Percentiles rank a stretch among this genome's conserved stretches.
These are phyloP conservation scores for Penicillium argentinense DNA, from an alignment of 495 filamentous ascomycete species.

Conservation along the genomic window DNA sequence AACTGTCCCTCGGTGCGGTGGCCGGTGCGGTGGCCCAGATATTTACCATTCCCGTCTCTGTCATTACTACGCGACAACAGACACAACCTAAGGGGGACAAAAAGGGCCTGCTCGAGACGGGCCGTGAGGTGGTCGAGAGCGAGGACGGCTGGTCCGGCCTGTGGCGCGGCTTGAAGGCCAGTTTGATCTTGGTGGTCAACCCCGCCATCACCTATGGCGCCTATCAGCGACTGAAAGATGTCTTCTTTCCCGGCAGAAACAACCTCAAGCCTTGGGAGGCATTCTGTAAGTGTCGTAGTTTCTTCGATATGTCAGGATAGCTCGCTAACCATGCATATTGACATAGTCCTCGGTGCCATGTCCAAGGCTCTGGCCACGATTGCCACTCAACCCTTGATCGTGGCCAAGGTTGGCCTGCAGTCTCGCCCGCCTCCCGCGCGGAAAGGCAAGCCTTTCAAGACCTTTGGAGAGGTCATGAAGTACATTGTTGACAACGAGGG, in stretches of 20 bases:
- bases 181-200: slow-evolving; percentile 94
- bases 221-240: slow-evolving; percentile 84
- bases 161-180: slow-evolving; percentile 95
- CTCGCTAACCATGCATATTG: slow-evolving; percentile 8
- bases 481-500: slow-evolving; percentile 92
- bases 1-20: slow-evolving; percentile 83
- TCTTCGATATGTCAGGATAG: background rate
- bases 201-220: slow-evolving; percentile 98
- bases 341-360: slow-evolving; percentile 80
- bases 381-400: slow-evolving; percentile 91
- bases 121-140: slow-evolving; percentile 79
- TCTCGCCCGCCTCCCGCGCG: slow-evolving; percentile 83
- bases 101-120: slow-evolving; percentile 88
- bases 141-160: slow-evolving; percentile 89
- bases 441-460: slow-evolving; percentile 90
- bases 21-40: slow-evolving; percentile 91
- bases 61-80: slow-evolving; percentile 94
- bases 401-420: slow-evolving; percentile 96
- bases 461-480: slow-evolving; percentile 90
- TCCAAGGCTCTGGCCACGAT: slow-evolving; percentile 94
- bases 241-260: slow-evolving; percentile 73
- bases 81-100: slow-evolving; percentile 81
- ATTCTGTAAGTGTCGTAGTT: slow-evolving; percentile 65
- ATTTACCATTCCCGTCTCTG: slow-evolving; percentile 94
- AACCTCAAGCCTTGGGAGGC: slow-evolving; percentile 84